Evolutionary conservation across 306 rosid genomes (phyloP).

Genomic region (Cucurbita maxima): DNA sequence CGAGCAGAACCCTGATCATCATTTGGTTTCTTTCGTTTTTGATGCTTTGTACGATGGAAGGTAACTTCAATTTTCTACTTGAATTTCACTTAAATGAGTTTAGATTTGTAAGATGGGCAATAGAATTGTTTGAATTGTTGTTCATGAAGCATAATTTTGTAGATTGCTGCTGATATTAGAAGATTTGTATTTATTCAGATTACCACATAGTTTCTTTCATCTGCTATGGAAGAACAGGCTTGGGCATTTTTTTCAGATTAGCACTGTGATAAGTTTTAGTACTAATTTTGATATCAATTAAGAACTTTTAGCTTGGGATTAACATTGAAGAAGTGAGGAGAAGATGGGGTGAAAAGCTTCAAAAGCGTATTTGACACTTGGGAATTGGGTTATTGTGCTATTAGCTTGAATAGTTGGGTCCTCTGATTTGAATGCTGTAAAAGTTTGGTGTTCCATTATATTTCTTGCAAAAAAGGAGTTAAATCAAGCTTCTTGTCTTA

Average conservation of each 20-base stretch:
- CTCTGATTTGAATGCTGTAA: neutral
- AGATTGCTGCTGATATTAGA: neutral
- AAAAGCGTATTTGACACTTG: neutral
- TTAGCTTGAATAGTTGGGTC: neutral
- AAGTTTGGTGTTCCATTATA: neutral
- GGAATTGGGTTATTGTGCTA: neutral
- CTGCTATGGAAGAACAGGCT: neutral
- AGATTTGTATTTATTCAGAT: too few species aligned
- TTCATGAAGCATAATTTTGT: neutral
- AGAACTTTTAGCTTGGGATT: neutral
- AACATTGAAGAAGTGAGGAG: neutral
- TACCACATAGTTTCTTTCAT: neutral
- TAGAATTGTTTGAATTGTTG: neutral
- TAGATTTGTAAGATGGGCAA: neutral
- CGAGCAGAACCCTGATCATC: constrained; percentile 44
- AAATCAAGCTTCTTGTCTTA: neutral
- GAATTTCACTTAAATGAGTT: neutral
- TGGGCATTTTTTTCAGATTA: neutral
- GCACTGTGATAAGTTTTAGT: neutral
- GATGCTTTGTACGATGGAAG: constrained; percentile 76
- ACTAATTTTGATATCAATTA: neutral
- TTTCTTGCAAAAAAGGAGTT: neutral
- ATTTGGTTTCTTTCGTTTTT: constrained; percentile 62
- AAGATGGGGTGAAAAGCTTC: neutral
- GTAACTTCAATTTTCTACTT: constrained; percentile 13